Percentiles rank a stretch among this genome's conserved stretches.
Evolutionary conservation across 2,329 filamentous ascomycete species (phyloP).

Genomic region (Sarocladiaceae sp.): DNA sequence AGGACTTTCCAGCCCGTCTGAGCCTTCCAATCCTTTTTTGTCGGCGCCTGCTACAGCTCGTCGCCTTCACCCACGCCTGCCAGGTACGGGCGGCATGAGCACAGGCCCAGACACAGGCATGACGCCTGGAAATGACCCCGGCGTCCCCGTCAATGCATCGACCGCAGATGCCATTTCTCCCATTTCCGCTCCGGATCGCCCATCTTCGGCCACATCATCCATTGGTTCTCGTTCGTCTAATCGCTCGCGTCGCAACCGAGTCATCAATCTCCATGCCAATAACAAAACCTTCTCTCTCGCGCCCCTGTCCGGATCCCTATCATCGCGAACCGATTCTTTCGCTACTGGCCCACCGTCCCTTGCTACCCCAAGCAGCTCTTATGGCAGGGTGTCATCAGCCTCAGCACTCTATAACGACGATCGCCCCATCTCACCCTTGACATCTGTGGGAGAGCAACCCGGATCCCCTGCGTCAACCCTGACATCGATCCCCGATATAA

Average conservation of each 20-base stretch:
- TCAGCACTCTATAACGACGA: constrained; percentile 45
- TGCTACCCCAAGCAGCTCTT: constrained; percentile 43
- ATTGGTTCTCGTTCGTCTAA: constrained; percentile 5
- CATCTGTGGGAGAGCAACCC: constrained; percentile 37
- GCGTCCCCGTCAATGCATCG: constrained; percentile 4
- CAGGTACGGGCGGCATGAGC: not conserved
- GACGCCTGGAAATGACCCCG: constrained; percentile 9
- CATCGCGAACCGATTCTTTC: constrained; percentile 25
- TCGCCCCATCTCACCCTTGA: constrained; percentile 44
- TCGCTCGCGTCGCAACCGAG: constrained; percentile 19
- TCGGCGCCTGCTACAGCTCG: not conserved
- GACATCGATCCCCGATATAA: constrained; percentile 14
- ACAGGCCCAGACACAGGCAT: not conserved
- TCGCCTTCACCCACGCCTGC: not conserved
- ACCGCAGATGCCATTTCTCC: not conserved
- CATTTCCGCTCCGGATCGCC: constrained; percentile 15
- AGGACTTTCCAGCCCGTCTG: not conserved
- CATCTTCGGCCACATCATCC: constrained; percentile 23
- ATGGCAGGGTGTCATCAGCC: constrained; percentile 38
- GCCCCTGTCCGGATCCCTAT: constrained; percentile 19
- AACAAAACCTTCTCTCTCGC: constrained; percentile 57
- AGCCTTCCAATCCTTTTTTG: not conserved
- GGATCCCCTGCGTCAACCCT: constrained; percentile 11
- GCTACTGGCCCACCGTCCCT: constrained; percentile 32
- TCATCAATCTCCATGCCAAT: constrained; percentile 50